Conservation (phyloP, 805 yeast genomes). For the Myxozyma neglecta region DNA sequence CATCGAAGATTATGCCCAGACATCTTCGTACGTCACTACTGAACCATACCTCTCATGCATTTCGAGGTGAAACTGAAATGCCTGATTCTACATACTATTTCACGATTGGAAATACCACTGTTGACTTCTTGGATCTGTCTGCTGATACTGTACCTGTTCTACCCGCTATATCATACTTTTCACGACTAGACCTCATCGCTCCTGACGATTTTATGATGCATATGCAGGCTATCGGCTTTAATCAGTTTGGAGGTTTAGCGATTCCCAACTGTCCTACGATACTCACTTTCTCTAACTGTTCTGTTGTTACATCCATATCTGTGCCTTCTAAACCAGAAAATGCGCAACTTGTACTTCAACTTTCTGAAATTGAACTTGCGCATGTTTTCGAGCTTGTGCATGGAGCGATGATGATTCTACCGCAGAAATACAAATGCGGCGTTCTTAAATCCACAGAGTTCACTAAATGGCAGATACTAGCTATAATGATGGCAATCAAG, state of each 20-base stretch:
- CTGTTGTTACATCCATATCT: not conserved
- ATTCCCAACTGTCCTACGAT: not conserved
- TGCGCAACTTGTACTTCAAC: not conserved
- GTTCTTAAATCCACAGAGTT: not conserved
- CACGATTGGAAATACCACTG: not conserved
- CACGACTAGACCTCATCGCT: not conserved
- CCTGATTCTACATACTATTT: not conserved
- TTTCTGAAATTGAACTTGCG: not conserved
- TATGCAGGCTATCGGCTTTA: not conserved
- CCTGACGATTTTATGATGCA: not conserved
- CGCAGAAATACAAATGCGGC: slow-evolving; percentile 3
- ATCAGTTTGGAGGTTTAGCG: slow-evolving; percentile 5
- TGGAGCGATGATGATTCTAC: not conserved
- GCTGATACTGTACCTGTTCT: not conserved
- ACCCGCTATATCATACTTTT: not conserved
- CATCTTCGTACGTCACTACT: not conserved
- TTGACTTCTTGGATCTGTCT: not conserved
- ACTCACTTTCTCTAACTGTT: slow-evolving; percentile 3
- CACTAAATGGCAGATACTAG: slow-evolving; percentile 2
- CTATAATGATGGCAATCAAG: not conserved
- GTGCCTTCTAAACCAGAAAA: not conserved
- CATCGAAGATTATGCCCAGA: not conserved
- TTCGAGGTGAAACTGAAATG: not conserved
- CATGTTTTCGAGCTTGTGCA: not conserved
- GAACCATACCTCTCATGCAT: not conserved